These are phyloP conservation scores for Inga laurina DNA, from an alignment of 306 rosid genomes.

Conservation along the genomic window DNA sequence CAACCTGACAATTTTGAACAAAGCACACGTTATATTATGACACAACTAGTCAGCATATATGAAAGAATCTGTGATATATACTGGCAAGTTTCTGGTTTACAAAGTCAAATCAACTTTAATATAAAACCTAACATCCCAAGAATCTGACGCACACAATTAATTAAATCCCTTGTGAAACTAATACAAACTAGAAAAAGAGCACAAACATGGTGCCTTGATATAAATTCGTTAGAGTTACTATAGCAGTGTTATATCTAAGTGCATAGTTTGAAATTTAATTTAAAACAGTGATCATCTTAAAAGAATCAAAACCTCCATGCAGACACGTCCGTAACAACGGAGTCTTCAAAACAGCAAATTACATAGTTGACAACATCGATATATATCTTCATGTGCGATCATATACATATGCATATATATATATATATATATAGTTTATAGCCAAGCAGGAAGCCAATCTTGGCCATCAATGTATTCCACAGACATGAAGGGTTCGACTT, in stretches of 20 bases:
- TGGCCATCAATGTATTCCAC: neutral
- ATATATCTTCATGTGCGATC: neutral
- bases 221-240: neutral
- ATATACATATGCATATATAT: neutral
- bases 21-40: neutral
- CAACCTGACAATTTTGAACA: neutral
- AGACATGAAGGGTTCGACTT: slow-evolving; percentile 30
- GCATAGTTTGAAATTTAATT: neutral
- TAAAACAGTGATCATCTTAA: neutral
- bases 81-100: neutral
- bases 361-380: neutral
- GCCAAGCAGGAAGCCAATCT: neutral
- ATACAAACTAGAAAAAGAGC: neutral
- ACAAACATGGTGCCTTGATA: neutral
- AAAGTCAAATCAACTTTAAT: neutral
- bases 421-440: neutral
- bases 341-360: neutral
- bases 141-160: neutral
- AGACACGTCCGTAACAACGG: neutral
- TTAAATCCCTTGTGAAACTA: neutral
- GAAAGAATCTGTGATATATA: neutral
- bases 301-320: neutral
- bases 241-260: neutral
- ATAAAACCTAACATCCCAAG: neutral
- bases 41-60: neutral